phyloP scores from a whole-genome alignment of 495 filamentous ascomycete species.

The Penicillium antarcticum region DNA sequence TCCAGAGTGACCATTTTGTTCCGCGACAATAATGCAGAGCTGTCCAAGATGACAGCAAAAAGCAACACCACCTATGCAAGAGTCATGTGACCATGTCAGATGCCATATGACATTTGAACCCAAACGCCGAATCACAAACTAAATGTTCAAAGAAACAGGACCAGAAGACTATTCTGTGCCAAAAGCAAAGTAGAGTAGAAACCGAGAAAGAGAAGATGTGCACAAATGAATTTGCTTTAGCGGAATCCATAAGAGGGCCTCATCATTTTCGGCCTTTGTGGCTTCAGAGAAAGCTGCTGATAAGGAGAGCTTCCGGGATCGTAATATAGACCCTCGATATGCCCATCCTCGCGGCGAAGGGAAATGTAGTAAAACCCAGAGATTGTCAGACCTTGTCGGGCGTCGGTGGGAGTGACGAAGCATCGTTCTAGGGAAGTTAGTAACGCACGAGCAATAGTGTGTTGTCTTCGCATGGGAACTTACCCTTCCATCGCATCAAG shows the following conservation, averaged over 20 bases:
- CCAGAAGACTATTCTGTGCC: conserved; percentile 8
- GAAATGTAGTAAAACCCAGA: conserved; percentile 75
- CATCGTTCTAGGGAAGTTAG: conserved; percentile 54
- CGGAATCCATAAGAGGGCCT: conserved; percentile 42
- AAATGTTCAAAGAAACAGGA: background rate
- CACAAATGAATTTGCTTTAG: conserved; percentile 11
- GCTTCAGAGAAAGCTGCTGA: conserved; percentile 61
- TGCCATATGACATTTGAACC: conserved; percentile 5
- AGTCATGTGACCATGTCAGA: conserved; percentile 4
- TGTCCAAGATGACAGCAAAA: background rate
- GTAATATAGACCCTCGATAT: conserved; percentile 69
- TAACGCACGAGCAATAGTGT: background rate
- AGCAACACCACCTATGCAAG: conserved; percentile 24
- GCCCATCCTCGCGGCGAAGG: conserved; percentile 56
- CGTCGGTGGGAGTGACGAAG: conserved; percentile 62
- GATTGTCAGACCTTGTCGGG: conserved; percentile 63
- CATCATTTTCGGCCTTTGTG: conserved; percentile 42
- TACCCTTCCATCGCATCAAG: conserved; percentile 77
- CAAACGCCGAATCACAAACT: conserved; percentile 5
- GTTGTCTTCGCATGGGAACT: conserved; percentile 11
- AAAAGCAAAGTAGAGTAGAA: background rate
- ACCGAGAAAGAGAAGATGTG: background rate
- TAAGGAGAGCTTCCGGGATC: conserved; percentile 70
- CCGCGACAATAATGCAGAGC: background rate
- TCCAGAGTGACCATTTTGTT: background rate